A percentile compares a stretch with the other conserved stretches of the same genome.
These are phyloP conservation scores for Inga laurina DNA, from an alignment of 306 rosid genomes.

Conservation along the genomic window DNA sequence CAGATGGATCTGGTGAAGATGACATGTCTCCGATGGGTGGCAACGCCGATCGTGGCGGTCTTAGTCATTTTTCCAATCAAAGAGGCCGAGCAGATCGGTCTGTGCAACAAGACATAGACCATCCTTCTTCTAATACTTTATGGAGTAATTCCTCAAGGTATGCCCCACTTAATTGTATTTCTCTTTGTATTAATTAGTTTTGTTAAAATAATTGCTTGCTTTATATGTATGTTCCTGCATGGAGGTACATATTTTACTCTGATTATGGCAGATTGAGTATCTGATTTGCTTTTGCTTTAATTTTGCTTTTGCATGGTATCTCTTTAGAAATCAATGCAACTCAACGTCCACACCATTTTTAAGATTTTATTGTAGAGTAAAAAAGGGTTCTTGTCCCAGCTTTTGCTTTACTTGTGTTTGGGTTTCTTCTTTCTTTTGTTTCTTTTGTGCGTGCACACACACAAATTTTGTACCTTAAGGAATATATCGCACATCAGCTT, in stretches of 20 bases:
- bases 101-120: conserved; percentile 59
- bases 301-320: conserved; percentile 57
- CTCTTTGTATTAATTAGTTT: neutral
- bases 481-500: conserved; percentile 26
- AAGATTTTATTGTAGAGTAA: conserved; percentile 48
- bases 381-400: conserved; percentile 66
- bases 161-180: neutral
- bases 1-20: conserved; percentile 94
- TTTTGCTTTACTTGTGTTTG: conserved; percentile 62
- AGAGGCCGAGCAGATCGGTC: conserved; percentile 51
- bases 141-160: conserved; percentile 94
- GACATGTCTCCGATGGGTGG: conserved; percentile 59
- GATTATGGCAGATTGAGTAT: conserved; percentile 23
- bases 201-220: conserved; percentile 17
- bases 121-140: conserved; percentile 46
- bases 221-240: conserved; percentile 20
- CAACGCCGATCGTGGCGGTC: conserved; percentile 32
- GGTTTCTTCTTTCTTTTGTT: conserved; percentile 47
- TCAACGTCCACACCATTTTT: conserved; percentile 52
- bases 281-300: conserved; percentile 36
- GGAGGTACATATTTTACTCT: conserved; percentile 6
- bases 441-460: conserved; percentile 11
- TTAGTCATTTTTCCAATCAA: conserved; percentile 53
- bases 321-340: conserved; percentile 49
- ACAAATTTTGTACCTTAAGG: conserved; percentile 33